Evolutionary conservation across 1,284 basidiomycete genomes (phyloP).

Genomic region (Rhodotorula sp.): DNA sequence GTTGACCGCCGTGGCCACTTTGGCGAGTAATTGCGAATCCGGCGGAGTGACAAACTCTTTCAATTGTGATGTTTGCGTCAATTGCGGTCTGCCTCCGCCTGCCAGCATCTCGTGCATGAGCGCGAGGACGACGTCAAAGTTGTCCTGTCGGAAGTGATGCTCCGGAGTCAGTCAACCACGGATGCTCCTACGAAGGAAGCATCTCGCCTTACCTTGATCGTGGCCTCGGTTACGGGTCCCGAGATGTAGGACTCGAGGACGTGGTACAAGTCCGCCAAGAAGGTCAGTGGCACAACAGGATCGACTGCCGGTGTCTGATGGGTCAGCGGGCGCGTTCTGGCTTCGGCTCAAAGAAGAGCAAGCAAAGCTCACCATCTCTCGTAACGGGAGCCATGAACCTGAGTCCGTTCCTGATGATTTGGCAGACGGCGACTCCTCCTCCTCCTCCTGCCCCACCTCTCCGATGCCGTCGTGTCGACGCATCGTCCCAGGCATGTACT

Average conservation of each 20-base stretch:
- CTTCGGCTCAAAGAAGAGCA: background rate
- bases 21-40: conserved; percentile 25
- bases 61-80: conserved; percentile 31
- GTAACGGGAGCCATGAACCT: conserved; percentile 32
- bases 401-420: conserved; percentile 22
- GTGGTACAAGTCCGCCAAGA: conserved; percentile 34
- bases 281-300: conserved; percentile 35
- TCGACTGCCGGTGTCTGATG: conserved; percentile 25
- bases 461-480: background rate
- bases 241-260: conserved; percentile 35
- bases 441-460: background rate
- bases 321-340: background rate
- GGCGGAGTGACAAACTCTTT: conserved; percentile 37
- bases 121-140: conserved; percentile 40
- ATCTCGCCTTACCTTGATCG: conserved; percentile 23
- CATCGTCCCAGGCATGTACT: background rate
- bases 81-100: conserved; percentile 25
- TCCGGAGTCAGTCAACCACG: too few species aligned
- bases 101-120: conserved; percentile 39
- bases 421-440: conserved; percentile 26
- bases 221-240: conserved; percentile 34
- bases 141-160: conserved; percentile 19
- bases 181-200: background rate
- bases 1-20: conserved; percentile 25
- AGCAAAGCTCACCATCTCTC: conserved; percentile 19